Percentiles rank a stretch among this genome's conserved stretches.
These are phyloP conservation scores for Colletotrichum theobromicola DNA, from an alignment of 2,329 filamentous ascomycete genomes.

Conservation along the genomic window DNA sequence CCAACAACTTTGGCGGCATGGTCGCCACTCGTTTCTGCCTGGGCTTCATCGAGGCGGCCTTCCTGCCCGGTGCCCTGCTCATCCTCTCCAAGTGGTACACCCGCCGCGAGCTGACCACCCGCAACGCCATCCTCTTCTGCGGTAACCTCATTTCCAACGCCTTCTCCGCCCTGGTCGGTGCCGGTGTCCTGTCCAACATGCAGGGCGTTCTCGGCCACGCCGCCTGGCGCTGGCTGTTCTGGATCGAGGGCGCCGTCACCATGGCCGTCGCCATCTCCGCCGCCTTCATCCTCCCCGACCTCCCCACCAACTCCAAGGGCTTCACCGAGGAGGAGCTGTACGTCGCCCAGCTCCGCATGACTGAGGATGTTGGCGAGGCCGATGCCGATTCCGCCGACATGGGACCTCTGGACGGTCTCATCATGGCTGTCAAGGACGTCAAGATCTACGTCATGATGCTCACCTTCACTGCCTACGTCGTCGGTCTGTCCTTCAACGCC, in stretches of 20 bases:
- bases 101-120: conserved; percentile 57
- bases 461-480: conserved; percentile 65
- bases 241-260: conserved; percentile 60
- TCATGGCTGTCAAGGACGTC: conserved; percentile 63
- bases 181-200: conserved; percentile 64
- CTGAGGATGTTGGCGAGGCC: conserved; percentile 63
- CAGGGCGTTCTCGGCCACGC: conserved; percentile 57
- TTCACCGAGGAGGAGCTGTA: conserved; percentile 63
- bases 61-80: conserved; percentile 67
- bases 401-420: conserved; percentile 56
- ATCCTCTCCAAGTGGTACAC: conserved; percentile 74
- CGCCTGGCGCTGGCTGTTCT: conserved; percentile 68
- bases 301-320: conserved; percentile 61
- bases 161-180: conserved; percentile 63
- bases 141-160: conserved; percentile 65
- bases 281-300: conserved; percentile 56
- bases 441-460: conserved; percentile 71
- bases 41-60: conserved; percentile 68
- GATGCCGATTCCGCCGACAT: conserved; percentile 57
- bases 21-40: conserved; percentile 63
- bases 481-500: conserved; percentile 63
- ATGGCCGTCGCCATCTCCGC: conserved; percentile 53
- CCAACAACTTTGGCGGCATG: conserved; percentile 58
- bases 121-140: conserved; percentile 64
- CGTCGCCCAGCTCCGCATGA: conserved; percentile 59